A percentile compares a stretch with the other conserved stretches of the same genome.
These are phyloP conservation scores for Suillus bovinus DNA, from an alignment of 768 basidiomycete genomes.

Conservation along the genomic window DNA sequence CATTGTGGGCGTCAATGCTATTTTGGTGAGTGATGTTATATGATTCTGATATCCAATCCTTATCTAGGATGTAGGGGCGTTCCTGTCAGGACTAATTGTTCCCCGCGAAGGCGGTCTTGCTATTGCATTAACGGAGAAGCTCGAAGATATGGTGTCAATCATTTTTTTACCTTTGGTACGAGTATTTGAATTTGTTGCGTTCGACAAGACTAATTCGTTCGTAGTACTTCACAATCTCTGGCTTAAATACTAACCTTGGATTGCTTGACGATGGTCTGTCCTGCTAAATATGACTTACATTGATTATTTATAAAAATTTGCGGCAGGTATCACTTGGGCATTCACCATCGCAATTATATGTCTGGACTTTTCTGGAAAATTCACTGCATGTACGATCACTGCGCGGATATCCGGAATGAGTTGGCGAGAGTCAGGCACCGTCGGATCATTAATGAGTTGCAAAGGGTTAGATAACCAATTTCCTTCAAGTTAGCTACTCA, in stretches of 20 bases:
- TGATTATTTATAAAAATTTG: neutral
- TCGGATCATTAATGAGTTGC: conserved; percentile 94
- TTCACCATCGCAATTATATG: conserved; percentile 78
- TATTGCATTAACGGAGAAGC: conserved; percentile 84
- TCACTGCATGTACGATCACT: conserved; percentile 75
- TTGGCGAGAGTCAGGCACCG: conserved; percentile 79
- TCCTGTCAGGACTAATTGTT: conserved; percentile 78
- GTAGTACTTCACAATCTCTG: conserved; percentile 92
- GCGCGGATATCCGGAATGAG: conserved; percentile 72
- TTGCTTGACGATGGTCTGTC: conserved; percentile 70
- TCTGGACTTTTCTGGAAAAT: conserved; percentile 87
- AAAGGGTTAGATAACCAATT: conserved; percentile 69
- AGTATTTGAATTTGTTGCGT: conserved; percentile 1
- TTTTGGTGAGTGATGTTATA: conserved; percentile 55
- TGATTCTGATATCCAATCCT: neutral
- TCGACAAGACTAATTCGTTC: conserved; percentile 1
- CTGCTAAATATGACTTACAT: neutral
- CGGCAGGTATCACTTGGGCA: conserved; percentile 77
- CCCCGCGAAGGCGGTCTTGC: conserved; percentile 88
- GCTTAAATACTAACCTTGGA: conserved; percentile 88
- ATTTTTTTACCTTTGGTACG: conserved; percentile 86
- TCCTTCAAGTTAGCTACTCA: neutral
- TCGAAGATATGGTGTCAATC: conserved; percentile 92
- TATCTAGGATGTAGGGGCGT: conserved; percentile 54
- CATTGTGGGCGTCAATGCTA: conserved; percentile 90